Evolutionary conservation across 1,284 basidiomycete genomes (phyloP), one percentile per base, ranked within the genome.

Genomic region (Irpex rosettiformis): DNA sequence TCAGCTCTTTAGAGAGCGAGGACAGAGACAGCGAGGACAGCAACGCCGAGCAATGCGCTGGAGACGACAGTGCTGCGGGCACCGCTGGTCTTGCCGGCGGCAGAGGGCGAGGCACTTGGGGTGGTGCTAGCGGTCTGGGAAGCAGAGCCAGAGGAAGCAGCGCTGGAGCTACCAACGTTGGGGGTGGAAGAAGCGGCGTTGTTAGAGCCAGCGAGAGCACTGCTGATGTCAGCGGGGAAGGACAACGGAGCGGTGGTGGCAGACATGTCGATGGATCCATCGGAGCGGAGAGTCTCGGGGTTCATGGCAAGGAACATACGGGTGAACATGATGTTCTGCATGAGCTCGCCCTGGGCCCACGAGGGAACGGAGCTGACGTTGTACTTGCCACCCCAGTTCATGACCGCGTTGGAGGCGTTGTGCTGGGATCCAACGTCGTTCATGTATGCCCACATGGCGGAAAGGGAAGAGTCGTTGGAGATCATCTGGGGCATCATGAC

Each of bases 291-390:
- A 45, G 79, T 70, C 59, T 86, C 84, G 4, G 78, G 72, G 77
- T 90, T 90, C 66, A 74, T 72, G 33, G 80, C 86, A 61, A 88
- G 72, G 78, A 88, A 78, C 49, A 74, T 77, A 61, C 82, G 84
- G 43, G 81, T 86, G 77, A 79, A 78, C 66, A 85, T 65, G 61
- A 87, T 78, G 72, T 88, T 88, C 73, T 84, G 76, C 21, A 79
- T 80, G 55, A 82, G 67, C 55, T 69, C 65, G 37, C 70, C 62
- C 62, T 82, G 77, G 2, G 84, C 70, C 83, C 83, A 85, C 0
- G 70, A 69, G 49, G 85, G 85, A 64, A 90, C 73, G 43, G 59
- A 52, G 33, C 73, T 67, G 66, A 88, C 73, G 70, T 88, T 82
- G 52, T 88, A 81, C 76, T 74, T 81, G 54, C 70, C 67, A 63